Evolutionary conservation across 345 rosid species (phyloP).

Genomic region (Eucalyptus paniculata): DNA sequence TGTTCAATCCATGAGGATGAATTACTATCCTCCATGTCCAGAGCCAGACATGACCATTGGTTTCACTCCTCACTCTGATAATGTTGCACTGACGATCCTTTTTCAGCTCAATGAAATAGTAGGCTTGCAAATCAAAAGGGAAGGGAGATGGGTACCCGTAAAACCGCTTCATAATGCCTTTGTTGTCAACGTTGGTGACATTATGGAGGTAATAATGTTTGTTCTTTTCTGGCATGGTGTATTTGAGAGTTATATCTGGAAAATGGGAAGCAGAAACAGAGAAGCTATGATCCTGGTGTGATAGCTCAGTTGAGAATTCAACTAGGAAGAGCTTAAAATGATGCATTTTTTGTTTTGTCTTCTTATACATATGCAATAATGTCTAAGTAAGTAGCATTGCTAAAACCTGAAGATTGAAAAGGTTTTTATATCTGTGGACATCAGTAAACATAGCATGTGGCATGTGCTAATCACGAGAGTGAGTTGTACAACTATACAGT

Average conservation of each 20-base stretch:
- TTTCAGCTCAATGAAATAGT: slow-evolving; percentile 2
- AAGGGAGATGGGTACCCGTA: slow-evolving; percentile 11
- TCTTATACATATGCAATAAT: neutral
- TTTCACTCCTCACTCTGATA: slow-evolving; percentile 25
- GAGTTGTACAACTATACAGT: neutral
- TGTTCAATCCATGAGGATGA: slow-evolving; percentile 35
- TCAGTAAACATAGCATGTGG: neutral
- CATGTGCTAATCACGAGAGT: neutral
- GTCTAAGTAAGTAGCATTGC: neutral
- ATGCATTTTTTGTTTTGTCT: neutral
- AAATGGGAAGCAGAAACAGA: neutral
- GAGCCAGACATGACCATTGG: slow-evolving; percentile 29
- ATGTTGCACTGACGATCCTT: slow-evolving; percentile 5
- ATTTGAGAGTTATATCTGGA: neutral
- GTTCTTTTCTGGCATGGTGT: neutral
- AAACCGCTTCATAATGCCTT: slow-evolving; percentile 12
- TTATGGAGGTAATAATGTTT: neutral
- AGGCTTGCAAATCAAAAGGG: slow-evolving; percentile 13
- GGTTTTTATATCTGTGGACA: neutral
- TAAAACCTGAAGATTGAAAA: neutral
- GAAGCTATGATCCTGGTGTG: neutral
- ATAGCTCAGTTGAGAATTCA: neutral
- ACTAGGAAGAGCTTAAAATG: neutral
- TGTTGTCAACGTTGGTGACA: slow-evolving; percentile 5
- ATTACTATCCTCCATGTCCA: slow-evolving; percentile 45